phyloP scores from a whole-genome alignment of 2,329 filamentous ascomycete genomes.

The Exophiala oligosperma region DNA sequence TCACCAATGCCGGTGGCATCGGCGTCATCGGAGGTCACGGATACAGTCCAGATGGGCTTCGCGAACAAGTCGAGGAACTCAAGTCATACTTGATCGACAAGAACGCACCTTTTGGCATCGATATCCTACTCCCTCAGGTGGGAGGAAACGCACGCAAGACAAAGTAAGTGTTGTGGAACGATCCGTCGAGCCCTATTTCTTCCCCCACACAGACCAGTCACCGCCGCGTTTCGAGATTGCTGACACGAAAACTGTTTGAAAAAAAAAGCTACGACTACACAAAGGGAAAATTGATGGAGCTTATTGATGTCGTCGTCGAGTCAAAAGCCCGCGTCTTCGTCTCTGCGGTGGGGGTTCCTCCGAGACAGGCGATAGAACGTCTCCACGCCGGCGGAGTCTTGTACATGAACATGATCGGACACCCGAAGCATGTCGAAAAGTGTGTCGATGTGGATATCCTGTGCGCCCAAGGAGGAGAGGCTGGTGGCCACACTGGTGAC shows the following conservation, averaged over 20 bases:
- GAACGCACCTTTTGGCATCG: constrained; percentile 84
- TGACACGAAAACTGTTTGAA: no score
- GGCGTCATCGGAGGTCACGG: constrained; percentile 76
- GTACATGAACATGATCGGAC: constrained; percentile 88
- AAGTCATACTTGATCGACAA: constrained; percentile 79
- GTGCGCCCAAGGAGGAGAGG: constrained; percentile 17
- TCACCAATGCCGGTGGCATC: constrained; percentile 84
- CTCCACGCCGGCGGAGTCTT: constrained; percentile 71
- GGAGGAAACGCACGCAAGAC: constrained; percentile 84
- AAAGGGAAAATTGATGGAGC: constrained; percentile 71
- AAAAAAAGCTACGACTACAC: constrained; percentile 60
- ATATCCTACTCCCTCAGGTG: constrained; percentile 84
- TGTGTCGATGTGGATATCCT: constrained; percentile 68
- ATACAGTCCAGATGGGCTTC: constrained; percentile 86
- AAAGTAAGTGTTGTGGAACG: constrained; percentile 52
- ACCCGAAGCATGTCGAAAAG: constrained; percentile 78
- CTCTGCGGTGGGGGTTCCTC: constrained; percentile 75
- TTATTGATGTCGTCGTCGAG: constrained; percentile 76
- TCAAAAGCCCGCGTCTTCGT: constrained; percentile 75
- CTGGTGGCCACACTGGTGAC: constrained; percentile 76
- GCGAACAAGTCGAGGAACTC: constrained; percentile 82
- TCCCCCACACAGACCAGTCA: no score
- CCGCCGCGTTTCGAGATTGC: no score
- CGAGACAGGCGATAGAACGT: constrained; percentile 62
- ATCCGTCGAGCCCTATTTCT: no score